Conservation (phyloP, 2,329 filamentous ascomycete genomes). For the Trichoderma arundinaceum region DNA sequence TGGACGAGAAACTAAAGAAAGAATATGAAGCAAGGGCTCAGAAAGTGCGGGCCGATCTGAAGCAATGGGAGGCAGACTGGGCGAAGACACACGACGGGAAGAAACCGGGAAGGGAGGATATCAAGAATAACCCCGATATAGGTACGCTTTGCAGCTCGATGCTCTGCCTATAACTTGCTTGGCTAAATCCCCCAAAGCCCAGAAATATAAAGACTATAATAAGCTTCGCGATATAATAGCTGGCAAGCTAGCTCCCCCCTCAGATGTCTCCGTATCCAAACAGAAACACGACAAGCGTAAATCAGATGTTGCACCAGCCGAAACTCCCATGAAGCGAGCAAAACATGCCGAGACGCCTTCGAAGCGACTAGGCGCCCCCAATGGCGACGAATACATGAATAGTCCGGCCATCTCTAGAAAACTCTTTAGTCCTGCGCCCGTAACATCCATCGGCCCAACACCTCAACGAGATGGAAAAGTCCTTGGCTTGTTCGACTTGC, state of each 20-base stretch:
- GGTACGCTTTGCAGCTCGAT: slow-evolving; percentile 54
- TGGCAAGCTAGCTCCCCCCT: slow-evolving; percentile 55
- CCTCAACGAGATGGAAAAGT: slow-evolving; percentile 80
- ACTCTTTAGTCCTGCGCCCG: slow-evolving; percentile 64
- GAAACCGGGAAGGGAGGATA: slow-evolving; percentile 75
- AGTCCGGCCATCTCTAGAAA: slow-evolving; percentile 64
- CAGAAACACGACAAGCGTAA: slow-evolving; percentile 49
- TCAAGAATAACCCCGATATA: slow-evolving; percentile 74
- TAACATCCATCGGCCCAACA: slow-evolving; percentile 74
- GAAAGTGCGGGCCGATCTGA: slow-evolving; percentile 70
- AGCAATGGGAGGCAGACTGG: slow-evolving; percentile 76
- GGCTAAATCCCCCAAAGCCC: slow-evolving; percentile 51
- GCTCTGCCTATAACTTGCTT: background rate
- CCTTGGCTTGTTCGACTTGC: slow-evolving; percentile 76
- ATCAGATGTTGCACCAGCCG: slow-evolving; percentile 43
- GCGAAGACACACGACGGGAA: slow-evolving; percentile 64
- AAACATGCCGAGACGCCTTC: slow-evolving; percentile 56
- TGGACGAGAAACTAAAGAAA: slow-evolving; percentile 54
- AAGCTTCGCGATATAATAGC: slow-evolving; percentile 64
- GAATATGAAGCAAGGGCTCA: slow-evolving; percentile 58
- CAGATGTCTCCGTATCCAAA: slow-evolving; percentile 44
- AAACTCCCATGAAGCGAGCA: slow-evolving; percentile 60
- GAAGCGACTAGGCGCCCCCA: slow-evolving; percentile 44
- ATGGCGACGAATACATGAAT: slow-evolving; percentile 51
- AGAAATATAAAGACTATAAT: slow-evolving; percentile 79